A percentile compares a stretch with the other conserved stretches of the same genome.
phyloP scores from a whole-genome alignment of 306 rosid species.

The Inga laurina region DNA sequence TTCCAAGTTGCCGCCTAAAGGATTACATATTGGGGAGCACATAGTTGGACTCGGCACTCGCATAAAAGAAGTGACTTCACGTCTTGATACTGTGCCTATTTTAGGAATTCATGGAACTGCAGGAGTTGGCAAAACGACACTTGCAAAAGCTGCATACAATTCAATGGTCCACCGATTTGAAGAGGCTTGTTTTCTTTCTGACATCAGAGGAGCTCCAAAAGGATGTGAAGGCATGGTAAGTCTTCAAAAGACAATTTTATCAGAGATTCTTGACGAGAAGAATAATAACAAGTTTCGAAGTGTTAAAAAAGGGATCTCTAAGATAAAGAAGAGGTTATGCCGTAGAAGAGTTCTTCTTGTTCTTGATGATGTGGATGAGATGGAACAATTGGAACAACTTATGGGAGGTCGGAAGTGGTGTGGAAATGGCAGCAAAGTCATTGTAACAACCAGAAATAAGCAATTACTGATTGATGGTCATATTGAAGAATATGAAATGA shows the following conservation, averaged over 20 bases:
- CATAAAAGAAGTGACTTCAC: neutral
- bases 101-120: constrained; percentile 27
- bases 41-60: neutral
- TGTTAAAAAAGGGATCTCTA: neutral
- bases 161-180: constrained; percentile 2
- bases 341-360: constrained; percentile 20
- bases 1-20: neutral
- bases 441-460: constrained; percentile 30
- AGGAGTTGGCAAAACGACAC: constrained; percentile 33
- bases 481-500: neutral
- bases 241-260: constrained; percentile 29
- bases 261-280: neutral
- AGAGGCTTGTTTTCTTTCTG: constrained; percentile 3
- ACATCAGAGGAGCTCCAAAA: constrained; percentile 1
- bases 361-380: constrained; percentile 23
- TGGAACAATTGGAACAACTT: neutral
- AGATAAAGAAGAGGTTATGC: constrained; percentile 2
- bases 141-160: constrained; percentile 14
- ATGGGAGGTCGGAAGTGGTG: constrained; percentile 21
- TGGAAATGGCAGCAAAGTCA: constrained; percentile 26
- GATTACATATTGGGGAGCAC: neutral
- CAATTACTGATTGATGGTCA: neutral
- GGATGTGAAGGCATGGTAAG: neutral
- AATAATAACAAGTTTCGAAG: neutral
- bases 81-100: neutral